Evolutionary conservation across 2,329 filamentous ascomycete genomes (phyloP), one percentile per base, ranked within the genome.

Genomic region (Colletotrichum incanum): DNA sequence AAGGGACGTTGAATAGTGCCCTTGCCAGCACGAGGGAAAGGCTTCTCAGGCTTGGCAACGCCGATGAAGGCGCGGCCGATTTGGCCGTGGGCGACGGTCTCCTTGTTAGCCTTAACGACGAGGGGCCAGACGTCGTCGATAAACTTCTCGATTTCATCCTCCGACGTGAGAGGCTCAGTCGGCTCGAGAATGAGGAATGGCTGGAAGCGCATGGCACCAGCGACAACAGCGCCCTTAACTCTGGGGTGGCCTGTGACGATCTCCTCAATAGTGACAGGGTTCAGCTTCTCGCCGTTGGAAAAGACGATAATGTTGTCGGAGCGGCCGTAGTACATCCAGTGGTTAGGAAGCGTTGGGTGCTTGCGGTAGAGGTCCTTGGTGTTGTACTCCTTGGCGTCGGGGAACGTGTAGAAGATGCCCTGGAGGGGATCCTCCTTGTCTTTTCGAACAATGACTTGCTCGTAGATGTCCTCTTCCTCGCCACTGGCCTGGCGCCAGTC

Each of bases 201-300:
- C 74, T 88, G 84, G 75, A 89, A 86, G 4, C 76, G 78, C 58
- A 83, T 80, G 23, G 80, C 75, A 5, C 87, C 87, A 0, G 87
- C 84, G 1, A 88, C 84, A 0, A 88, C 20, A 0, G 82, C 85
- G 1, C 82, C 83, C 31, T 79, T 81, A 59, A 88, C 74, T 0
- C 78, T 71, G 0, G 83, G 81, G 64, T 87, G 85, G 28, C 76
- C 77, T 4, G 76, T 73, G 3, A 88, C 75, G 5, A 79, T 80
- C 0, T 77, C 74, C 74, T 88, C 86, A n/a, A 87, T 84, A 3
- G 79, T 82, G 16, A 85, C 78, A 7, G 78, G 77, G 73, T 89
- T 88, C 5, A 88, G 75, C 76, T 88, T 88, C 78, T 87, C 85
- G 31, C 86, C 86, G 65, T 84, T 87, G 9, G 82, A 84, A 65